Evolutionary conservation across 371 early-diverging fungal species (phyloP), one percentile per base, ranked within the genome.

Genomic region (Haplosporangium sp.): DNA sequence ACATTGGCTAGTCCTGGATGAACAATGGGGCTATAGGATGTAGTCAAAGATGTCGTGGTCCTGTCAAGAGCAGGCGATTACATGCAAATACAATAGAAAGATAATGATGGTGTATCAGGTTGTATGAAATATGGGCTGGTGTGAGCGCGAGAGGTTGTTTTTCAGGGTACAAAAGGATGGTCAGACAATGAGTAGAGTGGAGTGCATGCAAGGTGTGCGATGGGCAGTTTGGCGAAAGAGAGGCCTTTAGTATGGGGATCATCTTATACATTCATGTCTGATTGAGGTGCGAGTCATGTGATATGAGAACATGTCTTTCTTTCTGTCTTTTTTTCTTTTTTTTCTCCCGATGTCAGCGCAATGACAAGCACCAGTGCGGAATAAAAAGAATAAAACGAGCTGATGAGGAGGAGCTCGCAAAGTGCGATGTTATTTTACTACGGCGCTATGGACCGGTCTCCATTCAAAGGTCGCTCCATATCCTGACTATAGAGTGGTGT

Each of bases 401-500:
- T 14, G 59, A 42, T 18, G 23, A 13, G 59, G 0, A 8, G 16
- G n/a, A 21, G 16, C 13, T 48, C 52, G 42, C 53, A 29, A 38
- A 43, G 45, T 12, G 29, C 40, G 38, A 43, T 40, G 9, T 56
- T 38, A 29, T 36, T 50, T n/a, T 23, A n/a, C 57, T 61, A 74
- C 18, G 65, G 64, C 21, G 45, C 63, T 16, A 54, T 57, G 36
- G 53, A 41, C 38, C 62, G 62, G 52, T 74, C 67, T 12, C 74
- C 74, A 50, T 68, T 68, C n/a, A 65, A 43, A 8, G 64, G 74
- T 21, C 69, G 59, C 21, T 70, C 76, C n/a, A 62, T 36, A 29
- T 72, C 75, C 20, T 55, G 40, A 52, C 64, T 61, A 42, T 80
- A 80, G 29, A 69, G 69, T 10, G 80, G 80, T 11, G 80, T 80